phyloP scores from a whole-genome alignment of 352 stramenopile genomes.

The Stramenopiles sp. region DNA sequence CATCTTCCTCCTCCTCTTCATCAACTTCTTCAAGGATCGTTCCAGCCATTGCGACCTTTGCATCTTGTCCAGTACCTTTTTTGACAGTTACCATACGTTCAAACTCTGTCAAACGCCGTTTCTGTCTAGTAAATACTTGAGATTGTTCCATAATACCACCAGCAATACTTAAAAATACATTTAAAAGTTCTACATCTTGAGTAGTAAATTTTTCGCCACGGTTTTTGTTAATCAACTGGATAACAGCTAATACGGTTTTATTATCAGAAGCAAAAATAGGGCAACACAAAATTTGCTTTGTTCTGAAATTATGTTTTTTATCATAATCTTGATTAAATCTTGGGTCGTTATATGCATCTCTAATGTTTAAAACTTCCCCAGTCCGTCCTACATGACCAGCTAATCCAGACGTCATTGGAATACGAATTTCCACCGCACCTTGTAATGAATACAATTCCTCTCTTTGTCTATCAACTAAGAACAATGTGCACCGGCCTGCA shows the following conservation, averaged over 20 bases:
- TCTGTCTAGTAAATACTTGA: neutral
- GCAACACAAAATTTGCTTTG: constrained; percentile 57
- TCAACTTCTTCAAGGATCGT: neutral
- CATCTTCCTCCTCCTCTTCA: neutral
- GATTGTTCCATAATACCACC: constrained; percentile 59
- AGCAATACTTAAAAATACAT: constrained; percentile 58
- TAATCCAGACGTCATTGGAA: constrained; percentile 57
- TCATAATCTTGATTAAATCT: constrained; percentile 67
- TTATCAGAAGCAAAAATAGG: constrained; percentile 43
- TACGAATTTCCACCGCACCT: constrained; percentile 56
- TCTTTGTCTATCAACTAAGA: constrained; percentile 65
- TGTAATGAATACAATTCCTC: constrained; percentile 68
- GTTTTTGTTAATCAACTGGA: constrained; percentile 59
- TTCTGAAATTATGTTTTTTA: constrained; percentile 56
- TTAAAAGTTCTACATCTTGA: constrained; percentile 39
- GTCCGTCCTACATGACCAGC: constrained; percentile 41
- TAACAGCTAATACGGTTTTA: constrained; percentile 48
- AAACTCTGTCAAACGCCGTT: constrained; percentile 2
- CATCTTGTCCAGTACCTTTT: neutral
- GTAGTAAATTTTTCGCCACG: constrained; percentile 11
- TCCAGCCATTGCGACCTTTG: neutral
- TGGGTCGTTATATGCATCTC: constrained; percentile 54
- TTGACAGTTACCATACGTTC: neutral
- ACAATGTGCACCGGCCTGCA: constrained; percentile 65
- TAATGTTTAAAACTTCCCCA: constrained; percentile 48